A percentile compares a stretch with the other conserved stretches of the same genome.
These are phyloP conservation scores for Comarum palustre DNA, from an alignment of 306 rosid species.

Conservation along the genomic window DNA sequence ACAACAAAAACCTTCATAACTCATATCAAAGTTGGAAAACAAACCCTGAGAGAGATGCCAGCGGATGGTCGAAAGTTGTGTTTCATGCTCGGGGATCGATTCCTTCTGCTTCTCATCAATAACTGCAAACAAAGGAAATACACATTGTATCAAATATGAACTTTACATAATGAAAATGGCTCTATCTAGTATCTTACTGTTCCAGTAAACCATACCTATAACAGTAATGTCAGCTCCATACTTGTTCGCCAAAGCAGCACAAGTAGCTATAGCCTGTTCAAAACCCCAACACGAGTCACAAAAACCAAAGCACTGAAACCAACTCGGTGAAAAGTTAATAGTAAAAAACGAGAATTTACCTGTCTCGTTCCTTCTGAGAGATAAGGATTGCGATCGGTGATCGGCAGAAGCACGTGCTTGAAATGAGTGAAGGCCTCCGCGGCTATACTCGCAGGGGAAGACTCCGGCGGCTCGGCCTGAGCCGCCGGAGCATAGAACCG, in stretches of 20 bases:
- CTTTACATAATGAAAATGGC: not conserved
- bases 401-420: constrained; percentile 83
- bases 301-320: not conserved
- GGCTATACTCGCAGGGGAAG: constrained; percentile 50
- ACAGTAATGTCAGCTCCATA: constrained; percentile 92
- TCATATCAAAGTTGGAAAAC: constrained; percentile 6
- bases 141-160: constrained; percentile 13
- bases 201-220: constrained; percentile 51
- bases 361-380: constrained; percentile 84
- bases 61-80: constrained; percentile 77
- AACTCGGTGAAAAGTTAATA: not conserved
- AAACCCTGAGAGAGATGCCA: constrained; percentile 92
- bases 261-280: constrained; percentile 66
- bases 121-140: constrained; percentile 50
- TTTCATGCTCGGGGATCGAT: constrained; percentile 75
- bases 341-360: constrained; percentile 27
- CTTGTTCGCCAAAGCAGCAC: constrained; percentile 79
- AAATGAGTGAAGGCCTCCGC: constrained; percentile 59
- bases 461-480: constrained; percentile 56
- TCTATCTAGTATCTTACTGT: constrained; percentile 2
- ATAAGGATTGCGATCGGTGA: constrained; percentile 77
- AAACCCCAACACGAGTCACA: constrained; percentile 4
- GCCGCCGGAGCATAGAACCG: constrained; percentile 24
- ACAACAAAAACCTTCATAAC: not conserved
- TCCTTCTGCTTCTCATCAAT: constrained; percentile 81